Evolutionary conservation across 495 filamentous ascomycete genomes (phyloP).

Genomic region (Sphaerosporella brunnea): DNA sequence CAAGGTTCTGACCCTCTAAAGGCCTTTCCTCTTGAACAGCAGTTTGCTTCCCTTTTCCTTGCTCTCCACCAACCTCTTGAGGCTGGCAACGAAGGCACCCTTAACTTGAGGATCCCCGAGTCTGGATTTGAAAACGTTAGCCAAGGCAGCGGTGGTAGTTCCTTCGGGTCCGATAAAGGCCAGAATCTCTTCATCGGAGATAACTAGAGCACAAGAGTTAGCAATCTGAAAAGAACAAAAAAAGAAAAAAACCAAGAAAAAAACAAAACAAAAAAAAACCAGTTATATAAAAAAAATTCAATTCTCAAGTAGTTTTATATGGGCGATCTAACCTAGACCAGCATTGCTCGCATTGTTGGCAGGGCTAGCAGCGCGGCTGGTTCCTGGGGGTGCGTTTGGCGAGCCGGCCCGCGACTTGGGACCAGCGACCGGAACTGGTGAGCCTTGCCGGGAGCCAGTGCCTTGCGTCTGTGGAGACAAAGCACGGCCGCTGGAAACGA

Average conservation of each 20-base stretch:
- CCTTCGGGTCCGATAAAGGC: conserved; percentile 1
- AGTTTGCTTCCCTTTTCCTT: background rate
- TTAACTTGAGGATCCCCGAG: background rate
- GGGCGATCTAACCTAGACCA: background rate
- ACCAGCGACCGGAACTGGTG: background rate
- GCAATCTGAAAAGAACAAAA: too few relatives aligned
- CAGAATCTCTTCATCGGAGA: conserved; percentile 4
- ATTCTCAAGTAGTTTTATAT: too few relatives aligned
- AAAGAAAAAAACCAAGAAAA: too few relatives aligned
- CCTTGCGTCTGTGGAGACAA: background rate
- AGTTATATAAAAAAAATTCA: too few relatives aligned
- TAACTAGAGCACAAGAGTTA: background rate
- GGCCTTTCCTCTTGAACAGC: background rate
- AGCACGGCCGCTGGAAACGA: background rate
- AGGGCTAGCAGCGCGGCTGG: background rate
- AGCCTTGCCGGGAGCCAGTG: background rate
- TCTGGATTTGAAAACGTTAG: background rate
- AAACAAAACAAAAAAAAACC: too few relatives aligned
- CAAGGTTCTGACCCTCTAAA: too few relatives aligned
- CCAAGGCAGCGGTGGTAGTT: conserved; percentile 4
- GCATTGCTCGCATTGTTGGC: background rate
- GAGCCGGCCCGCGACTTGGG: background rate
- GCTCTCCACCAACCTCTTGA: conserved; percentile 3
- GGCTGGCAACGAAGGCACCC: background rate
- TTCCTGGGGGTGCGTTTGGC: background rate